Base-by-base conservation (phyloP, 352 stramenopile species). In the Halophytophthora batemanensis region DNA sequence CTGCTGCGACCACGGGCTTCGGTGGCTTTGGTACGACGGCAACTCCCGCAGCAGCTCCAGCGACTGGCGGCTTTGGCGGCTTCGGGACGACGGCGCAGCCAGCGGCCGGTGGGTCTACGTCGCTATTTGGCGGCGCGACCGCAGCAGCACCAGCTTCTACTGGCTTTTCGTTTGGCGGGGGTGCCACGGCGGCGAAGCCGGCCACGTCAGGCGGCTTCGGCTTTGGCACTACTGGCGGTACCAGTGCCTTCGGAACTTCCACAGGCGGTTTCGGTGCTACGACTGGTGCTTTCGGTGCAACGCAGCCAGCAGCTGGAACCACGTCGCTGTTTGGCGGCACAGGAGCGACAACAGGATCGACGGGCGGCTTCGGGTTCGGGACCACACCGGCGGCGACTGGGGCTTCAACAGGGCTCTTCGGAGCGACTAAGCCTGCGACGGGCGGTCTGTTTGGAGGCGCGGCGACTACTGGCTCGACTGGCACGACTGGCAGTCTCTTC, bases 261-360 rank as follows among this genome's bases (percentile, higher is more conserved):
- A 57, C 56, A 14, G 25, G 25, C 25, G 25, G 25, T 31, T 31
- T 31, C 25, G 25, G 25, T 8, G 25, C 25, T 4, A 8, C 25
- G 1, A 69, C 69, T 7, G 67, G 62, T 53, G 69, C 62, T 52
- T 82, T 82, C 48, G 71, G 71, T 14, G 23, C 53, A 15, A 59
- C 56, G 11, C 71, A 77, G 43, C 59, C 67, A 4, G 49, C 52
- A 51, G 35, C 45, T 22, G 66, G 56, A 22, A 64, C 69, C n/a
- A 65, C 62, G 31, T 82, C 72, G 29, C 65, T 75, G 12, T 82
- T 82, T 48, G 69, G 72, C 3, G 56, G 55, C 49, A 54, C 63
- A 28, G 39, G 11, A 37, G 48, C 55, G 47, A 50, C 61, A 17
- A 34, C 45, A 18, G 67, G 60, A 5, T 56, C 66, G 38, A 73